These are phyloP conservation scores for Pythium pyrilobum DNA, from an alignment of 352 stramenopile genomes.

Conservation along the genomic window DNA sequence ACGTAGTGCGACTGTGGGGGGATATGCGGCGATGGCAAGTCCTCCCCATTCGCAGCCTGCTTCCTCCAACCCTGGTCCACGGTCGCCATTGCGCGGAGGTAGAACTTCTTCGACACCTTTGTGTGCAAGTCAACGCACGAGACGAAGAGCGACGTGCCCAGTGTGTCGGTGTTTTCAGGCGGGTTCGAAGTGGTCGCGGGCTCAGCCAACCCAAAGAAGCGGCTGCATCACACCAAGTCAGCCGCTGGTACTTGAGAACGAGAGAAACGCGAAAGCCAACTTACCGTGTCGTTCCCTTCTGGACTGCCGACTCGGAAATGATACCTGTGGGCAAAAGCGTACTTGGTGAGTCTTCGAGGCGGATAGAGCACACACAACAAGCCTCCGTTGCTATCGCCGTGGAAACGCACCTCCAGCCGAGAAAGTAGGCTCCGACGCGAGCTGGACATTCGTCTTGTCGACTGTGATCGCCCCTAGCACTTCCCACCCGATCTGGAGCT, in stretches of 20 bases:
- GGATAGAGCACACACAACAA: no score
- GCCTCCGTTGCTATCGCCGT: no score
- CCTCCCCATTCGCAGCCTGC: conserved; percentile 40
- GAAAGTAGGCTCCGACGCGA: conserved; percentile 51
- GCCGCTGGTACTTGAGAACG: no score
- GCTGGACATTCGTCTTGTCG: conserved; percentile 65
- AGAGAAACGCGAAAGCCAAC: neutral
- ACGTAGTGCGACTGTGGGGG: conserved; percentile 78
- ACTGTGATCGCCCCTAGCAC: conserved; percentile 71
- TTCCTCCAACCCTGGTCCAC: conserved; percentile 75
- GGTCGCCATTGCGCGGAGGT: conserved; percentile 52
- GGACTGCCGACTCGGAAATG: conserved; percentile 34
- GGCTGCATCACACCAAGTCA: conserved; percentile 25
- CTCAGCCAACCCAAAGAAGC: conserved; percentile 59
- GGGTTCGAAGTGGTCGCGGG: conserved; percentile 24
- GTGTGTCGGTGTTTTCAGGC: conserved; percentile 31
- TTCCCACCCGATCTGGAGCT: conserved; percentile 73
- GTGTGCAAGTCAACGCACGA: conserved; percentile 46
- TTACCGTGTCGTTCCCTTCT: conserved; percentile 48
- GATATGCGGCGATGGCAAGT: conserved; percentile 52
- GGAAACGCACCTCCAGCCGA: conserved; percentile 20
- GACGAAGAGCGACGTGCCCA: conserved; percentile 66
- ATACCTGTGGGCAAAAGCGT: conserved; percentile 21
- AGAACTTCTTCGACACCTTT: conserved; percentile 31
- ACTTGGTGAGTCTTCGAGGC: no score